Conservation (phyloP, 331 rosid genomes). For the Rosa hybrid region DNA sequence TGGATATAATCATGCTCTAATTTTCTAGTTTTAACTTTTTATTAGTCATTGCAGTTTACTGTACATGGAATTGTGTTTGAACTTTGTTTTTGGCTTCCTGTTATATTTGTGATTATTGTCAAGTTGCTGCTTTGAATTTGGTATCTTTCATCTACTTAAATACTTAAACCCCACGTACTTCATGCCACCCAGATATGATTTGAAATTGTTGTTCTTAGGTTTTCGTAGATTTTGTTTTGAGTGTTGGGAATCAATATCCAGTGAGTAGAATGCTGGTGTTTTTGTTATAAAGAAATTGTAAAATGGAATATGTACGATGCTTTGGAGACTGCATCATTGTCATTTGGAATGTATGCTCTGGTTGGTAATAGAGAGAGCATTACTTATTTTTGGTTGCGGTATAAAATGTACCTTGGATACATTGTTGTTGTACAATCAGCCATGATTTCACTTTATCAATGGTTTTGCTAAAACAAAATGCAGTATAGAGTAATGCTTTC, state of each 20-base stretch:
- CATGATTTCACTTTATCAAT: not conserved
- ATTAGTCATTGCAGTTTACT: not conserved
- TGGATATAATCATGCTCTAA: slow-evolving; percentile 24
- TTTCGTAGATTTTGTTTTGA: not conserved
- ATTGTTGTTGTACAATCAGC: not conserved
- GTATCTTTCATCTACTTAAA: not conserved
- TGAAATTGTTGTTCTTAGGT: not conserved
- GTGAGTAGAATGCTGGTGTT: not conserved
- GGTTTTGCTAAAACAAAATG: not conserved
- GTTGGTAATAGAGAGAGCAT: not conserved
- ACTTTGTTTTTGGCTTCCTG: not conserved
- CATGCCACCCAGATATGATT: not conserved
- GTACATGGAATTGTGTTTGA: not conserved
- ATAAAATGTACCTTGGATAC: not conserved
- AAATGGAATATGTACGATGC: not conserved
- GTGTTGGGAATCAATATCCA: not conserved
- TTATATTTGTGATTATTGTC: not conserved
- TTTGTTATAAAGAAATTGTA: not conserved
- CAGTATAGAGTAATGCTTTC: not conserved
- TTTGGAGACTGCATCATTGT: not conserved
- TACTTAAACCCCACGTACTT: not conserved
- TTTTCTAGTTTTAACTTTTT: slow-evolving; percentile 19
- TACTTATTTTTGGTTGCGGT: not conserved
- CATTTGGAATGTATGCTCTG: not conserved
- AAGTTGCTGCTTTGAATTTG: not conserved